phyloP scores from a whole-genome alignment of 441 rosid genomes.

The Pelargonium cotyledonis region DNA sequence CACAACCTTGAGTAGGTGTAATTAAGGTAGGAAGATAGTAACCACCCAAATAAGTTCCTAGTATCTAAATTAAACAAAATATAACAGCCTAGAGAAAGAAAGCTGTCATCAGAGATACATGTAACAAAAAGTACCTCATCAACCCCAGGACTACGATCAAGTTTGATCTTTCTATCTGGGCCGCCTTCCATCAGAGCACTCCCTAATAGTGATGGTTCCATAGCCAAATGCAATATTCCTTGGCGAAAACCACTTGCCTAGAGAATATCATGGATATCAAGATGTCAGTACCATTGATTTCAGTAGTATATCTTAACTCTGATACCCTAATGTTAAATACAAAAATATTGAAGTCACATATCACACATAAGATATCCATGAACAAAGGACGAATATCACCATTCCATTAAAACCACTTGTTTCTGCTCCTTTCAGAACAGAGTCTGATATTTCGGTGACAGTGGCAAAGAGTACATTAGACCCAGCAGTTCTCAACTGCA shows the following conservation, averaged over 20 bases:
- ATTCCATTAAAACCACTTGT: slow-evolving; percentile 91
- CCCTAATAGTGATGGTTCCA: slow-evolving; percentile 91
- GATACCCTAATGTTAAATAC: slow-evolving; percentile 5
- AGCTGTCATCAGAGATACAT: background rate
- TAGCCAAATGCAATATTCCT: slow-evolving; percentile 86
- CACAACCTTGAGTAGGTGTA: background rate
- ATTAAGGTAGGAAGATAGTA: background rate
- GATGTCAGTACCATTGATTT: slow-evolving; percentile 13
- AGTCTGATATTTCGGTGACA: slow-evolving; percentile 89
- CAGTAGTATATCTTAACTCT: background rate
- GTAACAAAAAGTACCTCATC: slow-evolving; percentile 60
- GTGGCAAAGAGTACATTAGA: slow-evolving; percentile 82
- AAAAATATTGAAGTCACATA: background rate
- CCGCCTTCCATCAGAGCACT: slow-evolving; percentile 89
- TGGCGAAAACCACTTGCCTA: slow-evolving; percentile 87
- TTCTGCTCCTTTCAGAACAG: slow-evolving; percentile 84
- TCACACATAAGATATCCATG: slow-evolving; percentile 10
- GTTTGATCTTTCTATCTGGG: slow-evolving; percentile 83
- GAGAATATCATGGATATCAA: slow-evolving; percentile 16
- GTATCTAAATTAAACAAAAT: background rate
- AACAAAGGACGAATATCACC: slow-evolving; percentile 38
- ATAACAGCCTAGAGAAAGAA: background rate
- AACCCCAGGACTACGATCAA: slow-evolving; percentile 75
- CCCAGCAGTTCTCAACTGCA: slow-evolving; percentile 82
- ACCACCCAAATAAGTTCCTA: slow-evolving; percentile 2